Evolutionary conservation across 495 filamentous ascomycete species (phyloP), one percentile per base, ranked within the genome.

Genomic region (Paragyromitra xinjiangensis): DNA sequence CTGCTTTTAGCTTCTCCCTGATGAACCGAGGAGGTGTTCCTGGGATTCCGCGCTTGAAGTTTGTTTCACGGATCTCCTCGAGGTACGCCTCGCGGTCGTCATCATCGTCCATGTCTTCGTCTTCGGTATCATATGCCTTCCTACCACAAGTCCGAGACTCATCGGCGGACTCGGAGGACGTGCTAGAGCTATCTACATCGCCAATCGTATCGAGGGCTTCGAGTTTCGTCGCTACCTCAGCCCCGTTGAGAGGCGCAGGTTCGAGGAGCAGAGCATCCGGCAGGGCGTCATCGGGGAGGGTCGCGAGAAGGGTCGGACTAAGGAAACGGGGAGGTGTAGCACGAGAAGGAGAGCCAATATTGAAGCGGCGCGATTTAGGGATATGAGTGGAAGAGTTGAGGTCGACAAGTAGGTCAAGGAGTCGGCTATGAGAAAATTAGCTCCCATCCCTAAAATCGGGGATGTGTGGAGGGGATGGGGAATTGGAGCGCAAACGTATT

Each of bases 401-500:
- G 76, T 97, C 94, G 61, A 95, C 87, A 34, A 95, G 88, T 39
- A 97, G 85, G 78, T 97, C 95, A 29, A 97, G 88, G 14, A 96
- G 84, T 77, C 92, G 91, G 71, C 91, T 93, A 73, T 40, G 51
- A 48, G 55, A n/a, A 26, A 48, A 39, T 85, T 78, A 84, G 81
- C 61, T 53, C 50, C 71, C 14, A 2, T 37, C 39, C 39, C 22
- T 40, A 34, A 61, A 50, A 64, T 16, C 6, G 26, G 37, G 6
- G 39, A 16, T 19, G 44, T 56, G 2, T 29, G 26, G 22, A 56
- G 26, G 48, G 45, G 55, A 9, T 11, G 37, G 16, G 61, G 26
- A 48, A 59, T 73, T 64, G 64, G 72, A 72, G 73, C 63, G 68
- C 86, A 77, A 77, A 92, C 91, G 97, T 94, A 80, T 96, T 97